Evolutionary conservation across 106 monocot genomes (phyloP), one percentile per base, ranked within the genome.

Genomic region (Vanilla planifolia): DNA sequence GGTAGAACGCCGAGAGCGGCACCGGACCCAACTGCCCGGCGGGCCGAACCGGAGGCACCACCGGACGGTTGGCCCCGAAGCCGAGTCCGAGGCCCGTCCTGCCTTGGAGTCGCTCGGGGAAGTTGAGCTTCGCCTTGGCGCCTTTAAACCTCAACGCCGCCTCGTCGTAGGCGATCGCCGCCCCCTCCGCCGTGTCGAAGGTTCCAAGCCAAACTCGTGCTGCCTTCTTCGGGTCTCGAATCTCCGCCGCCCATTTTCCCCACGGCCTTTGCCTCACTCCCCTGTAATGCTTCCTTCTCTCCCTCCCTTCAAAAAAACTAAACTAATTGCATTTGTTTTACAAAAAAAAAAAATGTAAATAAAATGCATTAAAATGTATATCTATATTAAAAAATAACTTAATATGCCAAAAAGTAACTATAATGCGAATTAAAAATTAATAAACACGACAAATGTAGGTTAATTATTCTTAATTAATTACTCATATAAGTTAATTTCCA

Each of bases 211-310:
- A 86, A 22, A 86, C 85, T 19, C 85, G 80, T 14, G 77, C 71
- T 11, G 85, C 85, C 50, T 80, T 81, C 53, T 75, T 61, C 16
- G 89, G 89, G 56, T 89, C 89, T 4, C 89, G 67, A 42, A 89
- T 89, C 77, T 89, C 89, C 42, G 89, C 89, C 52, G 89, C 89
- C 84, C 77, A 88, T 71, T 83, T 83, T 8, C 88, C 88, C 88
- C 88, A 88, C n/a, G 88, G 88, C 51, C 88, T 64, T 62, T 72
- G 83, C 58, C 89, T 69, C 2, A 80, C 80, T 51, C 80, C 85
- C 1, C 85, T 66, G 48, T 70, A 80, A 16, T 59, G 67, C 50
- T 64, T 55, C 42, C 48, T 43, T 42, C 65, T 51, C 28, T 55
- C 25, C 25, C 40, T 24, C 42, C 43, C 46, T 24, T 21, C 58